Conservation (phyloP, 2,329 filamentous ascomycete species). For the Trichoderma koningii region DNA sequence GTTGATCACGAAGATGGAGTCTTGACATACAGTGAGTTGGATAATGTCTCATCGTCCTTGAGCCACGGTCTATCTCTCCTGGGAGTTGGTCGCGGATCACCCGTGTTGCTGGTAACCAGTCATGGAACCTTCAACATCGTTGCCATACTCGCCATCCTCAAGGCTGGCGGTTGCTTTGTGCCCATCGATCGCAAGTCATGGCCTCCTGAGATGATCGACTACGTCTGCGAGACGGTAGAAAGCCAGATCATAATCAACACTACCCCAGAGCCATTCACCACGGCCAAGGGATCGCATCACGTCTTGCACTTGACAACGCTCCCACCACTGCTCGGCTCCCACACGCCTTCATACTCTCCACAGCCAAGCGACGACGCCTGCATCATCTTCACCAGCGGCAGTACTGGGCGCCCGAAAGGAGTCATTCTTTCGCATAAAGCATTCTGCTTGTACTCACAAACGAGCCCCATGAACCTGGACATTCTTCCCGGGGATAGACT, state of each 20-base stretch:
- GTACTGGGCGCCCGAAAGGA: constrained; percentile 19
- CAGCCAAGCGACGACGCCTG: background rate
- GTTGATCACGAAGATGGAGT: constrained; percentile 20
- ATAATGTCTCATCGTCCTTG: background rate
- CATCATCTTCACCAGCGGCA: constrained; percentile 26
- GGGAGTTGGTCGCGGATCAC: constrained; percentile 4
- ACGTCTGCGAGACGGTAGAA: constrained; percentile 13
- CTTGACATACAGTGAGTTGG: constrained; percentile 1
- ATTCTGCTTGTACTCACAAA: constrained; percentile 19
- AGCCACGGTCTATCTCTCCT: background rate
- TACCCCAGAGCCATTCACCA: constrained; percentile 3
- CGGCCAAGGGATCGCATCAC: background rate
- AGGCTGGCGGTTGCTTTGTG: constrained; percentile 23
- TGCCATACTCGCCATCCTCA: constrained; percentile 21
- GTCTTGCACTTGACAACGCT: constrained; percentile 10
- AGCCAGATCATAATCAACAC: constrained; percentile 24
- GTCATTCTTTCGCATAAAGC: constrained; percentile 23
- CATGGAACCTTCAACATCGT: constrained; percentile 24
- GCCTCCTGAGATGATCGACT: constrained; percentile 15
- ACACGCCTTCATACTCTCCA: background rate
- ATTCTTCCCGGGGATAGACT: constrained; percentile 20
- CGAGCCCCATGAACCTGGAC: constrained; percentile 20
- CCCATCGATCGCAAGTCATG: constrained; percentile 23
- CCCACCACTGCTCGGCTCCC: background rate
- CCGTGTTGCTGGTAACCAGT: constrained; percentile 15